Evolutionary conservation across 2,329 filamentous ascomycete genomes (phyloP).

Genomic region (Trichoderma asperellum): DNA sequence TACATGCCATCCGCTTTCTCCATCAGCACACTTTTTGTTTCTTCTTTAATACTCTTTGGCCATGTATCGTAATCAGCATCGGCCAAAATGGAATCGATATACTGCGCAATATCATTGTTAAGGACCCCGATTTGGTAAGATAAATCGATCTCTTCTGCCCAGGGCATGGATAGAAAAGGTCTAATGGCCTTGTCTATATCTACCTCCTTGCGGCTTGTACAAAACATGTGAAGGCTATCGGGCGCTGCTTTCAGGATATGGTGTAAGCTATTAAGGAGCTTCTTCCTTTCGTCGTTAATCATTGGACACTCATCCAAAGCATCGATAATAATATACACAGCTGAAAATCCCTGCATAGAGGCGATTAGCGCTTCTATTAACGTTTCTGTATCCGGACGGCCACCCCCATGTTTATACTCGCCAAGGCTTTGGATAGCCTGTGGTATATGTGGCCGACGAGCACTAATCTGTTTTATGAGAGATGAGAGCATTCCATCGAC

Average conservation of each 20-base stretch:
- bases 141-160: slow-evolving; percentile 3
- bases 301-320: slow-evolving; percentile 25
- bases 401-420: slow-evolving; percentile 7
- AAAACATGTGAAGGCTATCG: slow-evolving; percentile 23
- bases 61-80: background rate
- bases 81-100: slow-evolving; percentile 8
- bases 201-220: slow-evolving; percentile 19
- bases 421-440: slow-evolving; percentile 6
- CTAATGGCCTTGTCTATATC: slow-evolving; percentile 6
- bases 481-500: slow-evolving; percentile 24
- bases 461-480: slow-evolving; percentile 22
- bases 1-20: slow-evolving; percentile 25
- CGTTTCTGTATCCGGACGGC: background rate
- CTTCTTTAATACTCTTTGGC: background rate
- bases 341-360: slow-evolving; percentile 12
- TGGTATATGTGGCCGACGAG: slow-evolving; percentile 16
- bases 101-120: background rate
- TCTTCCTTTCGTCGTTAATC: background rate
- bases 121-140: background rate
- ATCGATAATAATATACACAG: slow-evolving; percentile 21
- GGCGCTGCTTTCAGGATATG: background rate
- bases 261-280: background rate
- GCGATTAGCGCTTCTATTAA: background rate
- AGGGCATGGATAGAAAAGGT: background rate
- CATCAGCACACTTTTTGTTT: background rate